Percentiles rank a stretch among this genome's conserved stretches.
These are phyloP conservation scores for Apiotrichum gamsii DNA, from an alignment of 1,284 basidiomycete genomes.

Conservation along the genomic window DNA sequence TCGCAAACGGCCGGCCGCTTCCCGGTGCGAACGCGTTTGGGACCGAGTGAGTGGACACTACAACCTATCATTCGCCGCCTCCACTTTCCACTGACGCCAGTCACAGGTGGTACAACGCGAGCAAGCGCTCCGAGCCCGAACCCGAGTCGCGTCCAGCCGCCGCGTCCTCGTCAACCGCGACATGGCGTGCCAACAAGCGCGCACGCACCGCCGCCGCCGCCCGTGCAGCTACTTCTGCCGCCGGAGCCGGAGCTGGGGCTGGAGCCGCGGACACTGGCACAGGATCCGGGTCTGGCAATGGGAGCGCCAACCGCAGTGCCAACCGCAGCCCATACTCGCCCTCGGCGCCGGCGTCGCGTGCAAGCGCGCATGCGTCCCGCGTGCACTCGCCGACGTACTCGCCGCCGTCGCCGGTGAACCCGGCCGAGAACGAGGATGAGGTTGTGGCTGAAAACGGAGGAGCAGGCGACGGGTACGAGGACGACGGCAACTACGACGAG, in stretches of 20 bases:
- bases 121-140: neutral
- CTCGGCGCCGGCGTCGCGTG: no score
- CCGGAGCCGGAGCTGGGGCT: no score
- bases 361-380: no score
- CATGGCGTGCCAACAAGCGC: neutral
- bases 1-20: slow-evolving; percentile 35
- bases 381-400: slow-evolving; percentile 8
- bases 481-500: neutral
- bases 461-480: neutral
- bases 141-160: neutral
- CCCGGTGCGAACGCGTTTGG: slow-evolving; percentile 30
- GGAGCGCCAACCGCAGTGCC: no score
- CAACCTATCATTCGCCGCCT: no score
- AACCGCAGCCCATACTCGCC: no score
- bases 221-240: no score
- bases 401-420: slow-evolving; percentile 11
- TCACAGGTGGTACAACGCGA: slow-evolving; percentile 15
- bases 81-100: no score
- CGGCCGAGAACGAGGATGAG: neutral
- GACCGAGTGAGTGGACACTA: slow-evolving; percentile 41
- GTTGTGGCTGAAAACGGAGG: neutral
- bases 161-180: neutral
- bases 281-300: no score
- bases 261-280: no score
- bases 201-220: no score